Conservation (phyloP, 441 rosid species). For the Pelargonium cotyledonis region DNA sequence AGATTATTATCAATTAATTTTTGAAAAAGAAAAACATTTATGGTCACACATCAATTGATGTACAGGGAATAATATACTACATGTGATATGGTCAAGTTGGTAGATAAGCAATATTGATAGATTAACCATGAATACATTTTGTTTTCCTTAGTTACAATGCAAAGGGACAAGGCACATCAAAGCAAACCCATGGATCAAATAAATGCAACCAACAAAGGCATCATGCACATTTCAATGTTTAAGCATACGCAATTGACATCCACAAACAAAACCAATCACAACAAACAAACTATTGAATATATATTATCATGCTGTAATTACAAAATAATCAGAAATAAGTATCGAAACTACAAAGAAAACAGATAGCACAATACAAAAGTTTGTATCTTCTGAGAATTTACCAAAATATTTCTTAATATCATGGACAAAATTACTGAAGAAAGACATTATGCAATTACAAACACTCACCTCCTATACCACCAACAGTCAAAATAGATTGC, state of each 20-base stretch:
- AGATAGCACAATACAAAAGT: background rate
- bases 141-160: background rate
- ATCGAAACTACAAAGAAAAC: too few species aligned
- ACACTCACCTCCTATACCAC: constrained; percentile 84
- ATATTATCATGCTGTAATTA: background rate
- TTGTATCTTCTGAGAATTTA: background rate
- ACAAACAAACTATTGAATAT: background rate
- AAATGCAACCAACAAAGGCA: background rate
- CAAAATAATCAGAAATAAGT: background rate
- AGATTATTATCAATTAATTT: background rate
- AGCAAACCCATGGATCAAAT: background rate
- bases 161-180: background rate
- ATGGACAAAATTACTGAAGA: constrained; percentile 1
- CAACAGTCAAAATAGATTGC: constrained; percentile 83
- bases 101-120: background rate
- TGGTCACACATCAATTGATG: background rate
- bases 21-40: background rate
- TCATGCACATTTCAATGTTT: background rate
- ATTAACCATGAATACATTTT: background rate
- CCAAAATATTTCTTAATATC: background rate
- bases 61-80: background rate
- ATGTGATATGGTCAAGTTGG: background rate
- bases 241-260: background rate
- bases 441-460: constrained; percentile 10
- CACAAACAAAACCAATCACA: background rate